These are phyloP conservation scores for Erigeron canadensis DNA, from an alignment of 129 eudicot species.

Conservation along the genomic window DNA sequence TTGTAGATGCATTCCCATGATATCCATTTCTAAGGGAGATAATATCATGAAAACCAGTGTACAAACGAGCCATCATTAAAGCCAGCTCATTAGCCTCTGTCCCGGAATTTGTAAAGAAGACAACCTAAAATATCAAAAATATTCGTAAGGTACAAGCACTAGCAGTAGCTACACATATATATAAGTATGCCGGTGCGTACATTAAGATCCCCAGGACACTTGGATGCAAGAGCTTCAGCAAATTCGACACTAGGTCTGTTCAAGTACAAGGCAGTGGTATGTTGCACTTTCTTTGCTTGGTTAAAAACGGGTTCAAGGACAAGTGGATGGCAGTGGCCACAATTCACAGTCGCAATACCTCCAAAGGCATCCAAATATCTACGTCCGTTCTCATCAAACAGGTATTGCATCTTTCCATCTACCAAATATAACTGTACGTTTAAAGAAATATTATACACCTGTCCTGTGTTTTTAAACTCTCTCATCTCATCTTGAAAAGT, in stretches of 20 bases:
- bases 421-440: conserved; percentile 68
- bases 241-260: conserved; percentile 61
- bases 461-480: too few species aligned
- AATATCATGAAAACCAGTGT: conserved; percentile 64
- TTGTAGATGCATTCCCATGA: conserved; percentile 68
- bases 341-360: conserved; percentile 72
- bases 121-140: conserved; percentile 46
- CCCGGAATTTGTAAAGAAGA: conserved; percentile 73
- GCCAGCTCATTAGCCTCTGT: conserved; percentile 80
- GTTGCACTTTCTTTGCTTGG: conserved; percentile 64
- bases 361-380: conserved; percentile 75
- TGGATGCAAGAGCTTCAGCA: conserved; percentile 75
- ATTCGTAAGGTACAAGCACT: background rate
- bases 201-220: conserved; percentile 80
- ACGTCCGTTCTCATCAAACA: conserved; percentile 66
- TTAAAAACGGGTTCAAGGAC: conserved; percentile 59
- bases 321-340: conserved; percentile 79
- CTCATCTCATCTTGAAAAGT: too few species aligned
- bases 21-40: conserved; percentile 70
- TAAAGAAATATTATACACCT: conserved; percentile 1
- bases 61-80: conserved; percentile 58
- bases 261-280: conserved; percentile 68
- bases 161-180: background rate
- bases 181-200: conserved; percentile 27
- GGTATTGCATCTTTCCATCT: conserved; percentile 81